Evolutionary conservation across 169 alveolate genomes (phyloP).

Genomic region (Perkinsus chesapeaki): DNA sequence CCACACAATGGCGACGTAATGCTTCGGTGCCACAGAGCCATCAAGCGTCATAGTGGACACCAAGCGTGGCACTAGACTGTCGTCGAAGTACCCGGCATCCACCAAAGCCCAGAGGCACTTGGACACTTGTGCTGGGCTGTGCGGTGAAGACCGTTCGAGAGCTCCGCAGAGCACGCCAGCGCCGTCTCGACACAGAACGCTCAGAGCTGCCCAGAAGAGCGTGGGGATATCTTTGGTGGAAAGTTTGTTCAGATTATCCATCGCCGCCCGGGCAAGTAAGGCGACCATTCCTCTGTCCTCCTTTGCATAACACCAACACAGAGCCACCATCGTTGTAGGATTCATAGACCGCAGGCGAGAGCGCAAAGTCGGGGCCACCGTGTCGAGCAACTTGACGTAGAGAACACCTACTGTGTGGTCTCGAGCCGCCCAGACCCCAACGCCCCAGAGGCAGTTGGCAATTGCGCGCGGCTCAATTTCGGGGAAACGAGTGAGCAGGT

Average conservation of each 20-base stretch:
- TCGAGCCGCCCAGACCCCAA: neutral
- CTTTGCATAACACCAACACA: neutral
- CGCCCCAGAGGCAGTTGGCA: neutral
- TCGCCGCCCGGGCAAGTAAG: neutral
- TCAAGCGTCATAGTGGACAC: neutral
- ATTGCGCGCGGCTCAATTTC: neutral
- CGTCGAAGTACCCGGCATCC: neutral
- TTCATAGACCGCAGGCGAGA: neutral
- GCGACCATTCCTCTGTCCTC: neutral
- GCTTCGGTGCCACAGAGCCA: neutral
- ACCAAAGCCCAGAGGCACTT: neutral
- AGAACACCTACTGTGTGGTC: neutral
- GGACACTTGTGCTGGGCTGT: neutral
- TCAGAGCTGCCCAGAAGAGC: neutral
- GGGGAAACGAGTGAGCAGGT: neutral
- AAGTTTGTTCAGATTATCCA: neutral
- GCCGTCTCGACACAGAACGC: neutral
- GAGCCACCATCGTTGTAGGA: neutral
- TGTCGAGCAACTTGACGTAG: neutral
- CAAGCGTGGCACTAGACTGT: neutral
- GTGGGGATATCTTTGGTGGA: neutral
- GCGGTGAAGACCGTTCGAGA: neutral
- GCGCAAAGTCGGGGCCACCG: neutral
- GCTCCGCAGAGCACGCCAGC: neutral
- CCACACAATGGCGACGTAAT: neutral